Conservation (phyloP, 1,284 basidiomycete genomes). For the Microstroma glucosiphilum region DNA sequence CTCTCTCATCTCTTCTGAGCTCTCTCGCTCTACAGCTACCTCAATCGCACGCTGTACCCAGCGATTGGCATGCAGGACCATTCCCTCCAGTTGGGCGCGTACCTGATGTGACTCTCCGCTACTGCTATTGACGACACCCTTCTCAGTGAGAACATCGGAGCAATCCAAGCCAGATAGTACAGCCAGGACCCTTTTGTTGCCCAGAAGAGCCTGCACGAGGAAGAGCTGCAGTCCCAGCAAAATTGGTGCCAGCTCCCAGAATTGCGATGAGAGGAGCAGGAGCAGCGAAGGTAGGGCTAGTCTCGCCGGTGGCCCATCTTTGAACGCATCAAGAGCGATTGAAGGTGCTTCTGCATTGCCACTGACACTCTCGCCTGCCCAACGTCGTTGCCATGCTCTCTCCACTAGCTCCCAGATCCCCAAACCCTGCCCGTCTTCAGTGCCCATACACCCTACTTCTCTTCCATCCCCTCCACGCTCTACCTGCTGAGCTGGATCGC, state of each 20-base stretch:
- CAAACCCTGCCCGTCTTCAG: background rate
- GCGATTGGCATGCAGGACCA: too few species aligned
- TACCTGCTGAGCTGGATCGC: background rate
- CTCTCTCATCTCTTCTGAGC: too few species aligned
- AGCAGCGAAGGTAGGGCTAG: background rate
- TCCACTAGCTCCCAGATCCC: background rate
- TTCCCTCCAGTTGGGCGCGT: too few species aligned
- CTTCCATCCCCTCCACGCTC: background rate
- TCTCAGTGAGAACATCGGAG: too few species aligned
- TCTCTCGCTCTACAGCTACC: too few species aligned
- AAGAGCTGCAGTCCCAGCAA: background rate
- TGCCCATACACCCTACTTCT: conserved; percentile 6
- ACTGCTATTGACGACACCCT: too few species aligned
- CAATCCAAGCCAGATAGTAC: too few species aligned
- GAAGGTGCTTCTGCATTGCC: too few species aligned
- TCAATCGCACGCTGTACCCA: too few species aligned
- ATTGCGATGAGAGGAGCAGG: background rate
- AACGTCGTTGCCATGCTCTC: background rate
- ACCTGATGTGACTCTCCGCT: too few species aligned
- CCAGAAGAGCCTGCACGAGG: background rate
- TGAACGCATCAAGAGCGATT: background rate
- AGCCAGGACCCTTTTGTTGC: too few species aligned
- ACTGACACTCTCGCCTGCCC: too few species aligned
- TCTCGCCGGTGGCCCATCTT: background rate
- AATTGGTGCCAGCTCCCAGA: background rate